A percentile compares a stretch with the other conserved stretches of the same genome.
These are phyloP conservation scores for Neurospora terricola DNA, from an alignment of 495 filamentous ascomycete species.

Conservation along the genomic window DNA sequence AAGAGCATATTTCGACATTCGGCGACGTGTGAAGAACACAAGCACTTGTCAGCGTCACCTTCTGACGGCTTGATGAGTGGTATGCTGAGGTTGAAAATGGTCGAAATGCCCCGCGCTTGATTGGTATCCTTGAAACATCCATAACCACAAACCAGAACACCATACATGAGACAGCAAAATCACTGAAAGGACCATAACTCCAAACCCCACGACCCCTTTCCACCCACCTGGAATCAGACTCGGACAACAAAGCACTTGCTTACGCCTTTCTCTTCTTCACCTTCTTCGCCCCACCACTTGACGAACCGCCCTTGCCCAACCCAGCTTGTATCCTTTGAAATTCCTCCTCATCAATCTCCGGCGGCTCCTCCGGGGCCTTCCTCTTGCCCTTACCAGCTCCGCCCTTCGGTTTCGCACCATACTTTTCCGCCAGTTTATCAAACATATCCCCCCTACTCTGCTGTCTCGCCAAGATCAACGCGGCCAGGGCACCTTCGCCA, in stretches of 20 bases:
- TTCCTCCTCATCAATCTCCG: constrained; percentile 57
- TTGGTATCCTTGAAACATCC: background rate
- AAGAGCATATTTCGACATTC: too few relatives aligned
- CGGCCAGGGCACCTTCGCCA: constrained; percentile 30
- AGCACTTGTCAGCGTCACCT: background rate
- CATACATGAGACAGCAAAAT: background rate
- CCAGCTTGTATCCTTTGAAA: constrained; percentile 42
- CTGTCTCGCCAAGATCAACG: constrained; percentile 33
- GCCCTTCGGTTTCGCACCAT: constrained; percentile 37
- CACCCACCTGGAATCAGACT: background rate
- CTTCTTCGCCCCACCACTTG: constrained; percentile 23
- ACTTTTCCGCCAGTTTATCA: constrained; percentile 64
- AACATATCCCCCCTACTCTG: constrained; percentile 39
- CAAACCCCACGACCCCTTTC: background rate
- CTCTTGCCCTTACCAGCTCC: constrained; percentile 39
- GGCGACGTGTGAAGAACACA: background rate
- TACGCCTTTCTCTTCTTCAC: constrained; percentile 22
- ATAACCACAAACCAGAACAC: background rate
- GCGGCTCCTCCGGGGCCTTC: constrained; percentile 39
- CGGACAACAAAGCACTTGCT: background rate
- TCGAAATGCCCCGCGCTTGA: background rate
- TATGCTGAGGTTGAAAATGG: background rate
- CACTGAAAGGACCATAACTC: background rate
- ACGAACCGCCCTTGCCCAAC: background rate
- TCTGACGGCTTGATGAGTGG: background rate